These are phyloP conservation scores for Ciborinia camelliae DNA, from an alignment of 2,329 filamentous ascomycete species.

Conservation along the genomic window DNA sequence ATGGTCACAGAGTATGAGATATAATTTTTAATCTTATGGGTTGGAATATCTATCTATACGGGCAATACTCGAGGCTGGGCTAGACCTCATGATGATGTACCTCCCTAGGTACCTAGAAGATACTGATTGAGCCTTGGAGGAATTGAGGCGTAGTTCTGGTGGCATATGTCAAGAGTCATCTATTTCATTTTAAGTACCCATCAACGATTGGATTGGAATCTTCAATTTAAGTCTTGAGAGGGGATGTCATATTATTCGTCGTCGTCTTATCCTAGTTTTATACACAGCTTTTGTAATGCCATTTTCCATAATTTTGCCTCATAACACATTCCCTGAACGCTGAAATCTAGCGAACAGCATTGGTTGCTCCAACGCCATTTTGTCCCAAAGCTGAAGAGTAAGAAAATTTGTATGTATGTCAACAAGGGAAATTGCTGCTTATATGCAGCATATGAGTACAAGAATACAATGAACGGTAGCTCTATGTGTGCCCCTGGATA, in stretches of 20 bases:
- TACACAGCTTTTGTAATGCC: constrained; percentile 35
- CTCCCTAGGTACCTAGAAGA: too few species aligned
- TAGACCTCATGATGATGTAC: not conserved
- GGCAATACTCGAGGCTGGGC: not conserved
- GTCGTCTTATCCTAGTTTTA: constrained; percentile 46
- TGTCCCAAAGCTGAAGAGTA: constrained; percentile 37
- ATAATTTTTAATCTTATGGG: not conserved
- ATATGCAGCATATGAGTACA: constrained; percentile 39
- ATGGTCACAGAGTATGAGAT: not conserved
- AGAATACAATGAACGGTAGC: constrained; percentile 34
- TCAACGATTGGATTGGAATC: not conserved
- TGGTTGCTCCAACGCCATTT: constrained; percentile 37
- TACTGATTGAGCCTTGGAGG: not conserved
- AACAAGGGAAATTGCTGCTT: constrained; percentile 37
- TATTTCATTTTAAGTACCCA: not conserved
- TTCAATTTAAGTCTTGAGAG: constrained; percentile 43
- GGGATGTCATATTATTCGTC: constrained; percentile 55
- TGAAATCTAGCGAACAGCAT: constrained; percentile 32
- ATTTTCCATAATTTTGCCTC: constrained; percentile 33
- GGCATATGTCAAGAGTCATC: not conserved
- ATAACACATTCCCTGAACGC: constrained; percentile 31
- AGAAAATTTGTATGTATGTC: constrained; percentile 33
- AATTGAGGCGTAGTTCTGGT: too few species aligned
- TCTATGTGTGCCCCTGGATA: constrained; percentile 38
- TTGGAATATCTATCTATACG: not conserved